Base-by-base conservation (phyloP, 768 basidiomycete species). In the Leccinum sublutescens region DNA sequence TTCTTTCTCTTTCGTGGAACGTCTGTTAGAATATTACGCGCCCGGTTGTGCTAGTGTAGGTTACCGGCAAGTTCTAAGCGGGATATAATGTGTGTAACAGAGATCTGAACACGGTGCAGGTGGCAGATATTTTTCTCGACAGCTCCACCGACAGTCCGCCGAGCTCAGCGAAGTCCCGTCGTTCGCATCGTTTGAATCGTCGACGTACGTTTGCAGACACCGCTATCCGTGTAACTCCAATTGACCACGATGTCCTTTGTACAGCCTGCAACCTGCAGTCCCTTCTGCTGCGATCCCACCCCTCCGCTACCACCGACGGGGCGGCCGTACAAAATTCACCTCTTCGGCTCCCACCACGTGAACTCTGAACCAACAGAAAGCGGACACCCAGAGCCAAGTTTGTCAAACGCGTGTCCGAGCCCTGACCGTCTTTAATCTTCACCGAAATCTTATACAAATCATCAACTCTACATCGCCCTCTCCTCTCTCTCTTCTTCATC, bases 331-430 rank as follows among this genome's bases (percentile, higher is more conserved):
- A 60, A 34, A 68, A 55, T 56, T 58, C 63, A 50, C 56, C 61
- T 62, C 61, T 68, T 73, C 74, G 72, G 74, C 66, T 73, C 68
- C 64, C 72, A 74, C 62, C 72, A 74, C 72, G 72, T 73, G 72
- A 73, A 73, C 63, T 14, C 68, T 43, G 19, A 52, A 61, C 21
- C 36, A 70, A 66, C 59, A 57, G 65, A 66, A 72, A 72, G 61
- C 67, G 66, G 62, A 65, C 67, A 55, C 66, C 64, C 66, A 66
- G 66, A 57, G 49, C 70, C 69, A 64, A 74, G 72, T 72, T 74
- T 72, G 71, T 74, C 61, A 29, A 73, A 68, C 73, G 72, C 72
- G 72, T 73, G 72, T 64, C 68, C 64, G 74, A 69, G 70, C 67
- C 65, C 68, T 68, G 71, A 54, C 69, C 58, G 59, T 55, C 70